phyloP scores from a whole-genome alignment of 2,329 filamentous ascomycete genomes.

The Sphaerulina populicola region DNA sequence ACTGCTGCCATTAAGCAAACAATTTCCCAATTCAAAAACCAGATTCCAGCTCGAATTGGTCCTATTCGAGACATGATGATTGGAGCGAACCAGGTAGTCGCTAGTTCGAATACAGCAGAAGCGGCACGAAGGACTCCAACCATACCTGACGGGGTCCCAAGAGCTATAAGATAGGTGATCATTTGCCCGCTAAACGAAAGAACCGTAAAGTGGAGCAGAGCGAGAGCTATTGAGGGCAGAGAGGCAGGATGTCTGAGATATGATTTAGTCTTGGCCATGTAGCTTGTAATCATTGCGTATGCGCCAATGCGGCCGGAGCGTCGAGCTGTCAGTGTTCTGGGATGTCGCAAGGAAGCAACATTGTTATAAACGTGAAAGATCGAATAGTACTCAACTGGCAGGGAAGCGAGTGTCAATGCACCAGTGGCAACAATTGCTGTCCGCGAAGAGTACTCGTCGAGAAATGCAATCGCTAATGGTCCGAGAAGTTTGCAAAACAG shows the following conservation, averaged over 20 bases:
- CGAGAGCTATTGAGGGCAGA: constrained; percentile 52
- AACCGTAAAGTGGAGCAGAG: constrained; percentile 56
- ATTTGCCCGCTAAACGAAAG: constrained; percentile 54
- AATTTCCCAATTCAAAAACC: constrained; percentile 64
- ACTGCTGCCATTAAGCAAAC: constrained; percentile 42
- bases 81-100: constrained; percentile 54
- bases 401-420: constrained; percentile 43
- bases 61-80: constrained; percentile 45
- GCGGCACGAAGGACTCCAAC: constrained; percentile 49
- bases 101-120: constrained; percentile 50
- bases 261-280: constrained; percentile 22
- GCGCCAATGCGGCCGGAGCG: constrained; percentile 1
- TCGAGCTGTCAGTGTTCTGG: constrained; percentile 3
- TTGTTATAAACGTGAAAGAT: constrained; percentile 40
- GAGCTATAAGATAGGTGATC: constrained; percentile 50
- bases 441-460: constrained; percentile 43
- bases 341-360: constrained; percentile 28
- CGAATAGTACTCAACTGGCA: constrained; percentile 46
- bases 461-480: constrained; percentile 45
- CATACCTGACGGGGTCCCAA: constrained; percentile 45
- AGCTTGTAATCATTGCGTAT: constrained; percentile 1
- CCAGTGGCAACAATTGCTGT: constrained; percentile 45
- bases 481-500: constrained; percentile 51
- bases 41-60: constrained; percentile 57
- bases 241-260: constrained; percentile 52